Base-by-base conservation (phyloP, 192 early-diverging fungal species). In the Mycoemilia scoparia region DNA sequence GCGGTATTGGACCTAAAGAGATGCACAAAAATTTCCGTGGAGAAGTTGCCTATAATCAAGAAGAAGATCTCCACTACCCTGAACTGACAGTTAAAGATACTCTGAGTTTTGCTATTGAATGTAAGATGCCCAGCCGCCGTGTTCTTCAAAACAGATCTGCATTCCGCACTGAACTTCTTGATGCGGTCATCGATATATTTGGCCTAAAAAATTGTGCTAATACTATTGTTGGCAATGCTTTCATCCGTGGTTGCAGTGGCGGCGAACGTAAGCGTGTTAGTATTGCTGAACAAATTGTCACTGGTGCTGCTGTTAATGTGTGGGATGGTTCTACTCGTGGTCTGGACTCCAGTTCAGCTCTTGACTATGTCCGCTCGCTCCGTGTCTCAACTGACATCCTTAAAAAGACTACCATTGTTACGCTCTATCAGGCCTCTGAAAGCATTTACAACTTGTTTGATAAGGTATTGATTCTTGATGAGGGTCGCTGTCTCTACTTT, bases 81-180 rank as follows among this genome's bases (percentile, higher is more conserved):
- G 76, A 75, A n/a, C 39, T 84, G 49, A 82, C 79, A 5, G 74
- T 82, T 11, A 70, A 73, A 26, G 70, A 82, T 50, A 87, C 80
- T 14, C 64, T 83, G 7, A 60, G 76, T 29, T 81, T 77, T 49
- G 84, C 79, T 1, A 57, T 84, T 32, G 64, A 74, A 45, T 79
- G 69, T 59, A 76, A 76, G 42, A 76, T 64, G 15, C 74, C 72
- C 14, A 67, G 70, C 33, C 82, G 23, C 61, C 82, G 16, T 46
- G 82, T 35, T 82, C 21, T 64, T 65, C 9, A 53, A 52, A 30
- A 89, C 84, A 77, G 74, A 66, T n/a, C 41, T 25, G 15, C 47
- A 37, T 34, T 74, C 69, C 29, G 50, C 17, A 50, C 28, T 23
- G 55, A 66, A 23, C 31, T 66, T 27, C 57, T 74, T 29, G 64